These are phyloP conservation scores for Chaetoceros muelleri DNA, from an alignment of 108 stramenopile genomes.

Conservation along the genomic window DNA sequence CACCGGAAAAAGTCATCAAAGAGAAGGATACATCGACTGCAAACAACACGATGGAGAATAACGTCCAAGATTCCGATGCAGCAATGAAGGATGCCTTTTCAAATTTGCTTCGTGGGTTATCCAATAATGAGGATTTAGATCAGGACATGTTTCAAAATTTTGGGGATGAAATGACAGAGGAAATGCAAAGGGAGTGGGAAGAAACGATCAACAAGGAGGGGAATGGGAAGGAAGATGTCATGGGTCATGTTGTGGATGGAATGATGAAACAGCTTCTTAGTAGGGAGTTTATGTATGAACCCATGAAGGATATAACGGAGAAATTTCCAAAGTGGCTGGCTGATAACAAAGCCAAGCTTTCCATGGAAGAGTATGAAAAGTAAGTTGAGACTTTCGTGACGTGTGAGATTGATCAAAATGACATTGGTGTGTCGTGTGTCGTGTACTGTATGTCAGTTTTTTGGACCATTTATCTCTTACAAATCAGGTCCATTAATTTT, in stretches of 20 bases:
- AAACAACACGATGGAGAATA: neutral
- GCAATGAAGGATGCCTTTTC: neutral
- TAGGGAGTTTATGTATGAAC: slow-evolving; percentile 94
- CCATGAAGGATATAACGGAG: slow-evolving; percentile 81
- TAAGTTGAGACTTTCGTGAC: slow-evolving; percentile 16
- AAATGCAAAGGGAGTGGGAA: neutral
- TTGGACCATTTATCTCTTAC: slow-evolving; percentile 4
- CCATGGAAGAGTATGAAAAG: slow-evolving; percentile 42
- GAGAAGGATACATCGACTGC: too few relatives aligned
- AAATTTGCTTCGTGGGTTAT: neutral
- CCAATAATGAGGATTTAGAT: neutral
- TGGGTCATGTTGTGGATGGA: slow-evolving; percentile 43
- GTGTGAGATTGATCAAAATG: neutral
- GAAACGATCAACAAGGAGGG: neutral
- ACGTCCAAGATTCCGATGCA: too few relatives aligned
- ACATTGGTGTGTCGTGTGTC: slow-evolving; percentile 1
- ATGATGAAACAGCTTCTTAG: slow-evolving; percentile 87
- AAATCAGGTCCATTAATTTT: neutral
- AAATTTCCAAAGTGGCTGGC: slow-evolving; percentile 92
- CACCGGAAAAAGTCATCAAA: neutral
- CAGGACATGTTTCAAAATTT: neutral
- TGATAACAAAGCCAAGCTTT: slow-evolving; percentile 30
- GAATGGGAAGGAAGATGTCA: neutral
- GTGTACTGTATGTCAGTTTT: neutral
- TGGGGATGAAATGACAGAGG: neutral